These are phyloP conservation scores for Cryptococcus sp. DNA, from an alignment of 1,284 basidiomycete genomes.

Conservation along the genomic window DNA sequence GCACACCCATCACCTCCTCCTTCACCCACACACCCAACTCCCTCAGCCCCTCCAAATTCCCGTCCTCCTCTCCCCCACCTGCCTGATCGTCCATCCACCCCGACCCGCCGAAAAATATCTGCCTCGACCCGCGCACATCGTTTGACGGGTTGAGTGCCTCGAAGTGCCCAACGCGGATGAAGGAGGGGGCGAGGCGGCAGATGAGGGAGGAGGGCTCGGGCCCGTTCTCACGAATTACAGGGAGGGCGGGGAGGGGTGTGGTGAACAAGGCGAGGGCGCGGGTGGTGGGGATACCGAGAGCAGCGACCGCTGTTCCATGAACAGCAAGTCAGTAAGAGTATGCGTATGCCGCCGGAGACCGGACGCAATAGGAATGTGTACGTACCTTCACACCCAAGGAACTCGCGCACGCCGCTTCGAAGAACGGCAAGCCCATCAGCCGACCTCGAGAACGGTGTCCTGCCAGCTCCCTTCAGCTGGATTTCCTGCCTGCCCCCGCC, in stretches of 20 bases:
- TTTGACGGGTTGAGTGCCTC: conserved; percentile 76
- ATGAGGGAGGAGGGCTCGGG: conserved; percentile 73
- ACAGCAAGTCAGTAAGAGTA: neutral
- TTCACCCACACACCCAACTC: conserved; percentile 68
- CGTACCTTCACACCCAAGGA: conserved; percentile 76
- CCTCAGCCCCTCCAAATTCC: conserved; percentile 68
- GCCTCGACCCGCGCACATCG: conserved; percentile 44
- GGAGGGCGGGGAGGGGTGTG: conserved; percentile 60
- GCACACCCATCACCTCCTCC: conserved; percentile 52
- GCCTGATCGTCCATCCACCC: conserved; percentile 54
- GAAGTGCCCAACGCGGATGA: conserved; percentile 88
- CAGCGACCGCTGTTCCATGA: conserved; percentile 68
- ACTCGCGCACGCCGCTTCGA: conserved; percentile 89
- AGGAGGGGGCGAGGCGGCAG: conserved; percentile 81
- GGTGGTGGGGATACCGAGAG: conserved; percentile 81
- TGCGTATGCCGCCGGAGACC: neutral
- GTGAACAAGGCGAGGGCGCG: conserved; percentile 78
- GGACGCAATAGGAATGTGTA: neutral
- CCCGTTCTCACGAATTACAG: conserved; percentile 72
- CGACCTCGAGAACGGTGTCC: conserved; percentile 86
- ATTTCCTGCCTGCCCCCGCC: conserved; percentile 68
- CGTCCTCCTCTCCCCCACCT: conserved; percentile 51
- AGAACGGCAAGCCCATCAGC: conserved; percentile 93
- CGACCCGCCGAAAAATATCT: conserved; percentile 55
- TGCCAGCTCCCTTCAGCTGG: conserved; percentile 89